These are phyloP conservation scores for Hypholoma fasciculare DNA, from an alignment of 768 basidiomycete species.

Conservation along the genomic window DNA sequence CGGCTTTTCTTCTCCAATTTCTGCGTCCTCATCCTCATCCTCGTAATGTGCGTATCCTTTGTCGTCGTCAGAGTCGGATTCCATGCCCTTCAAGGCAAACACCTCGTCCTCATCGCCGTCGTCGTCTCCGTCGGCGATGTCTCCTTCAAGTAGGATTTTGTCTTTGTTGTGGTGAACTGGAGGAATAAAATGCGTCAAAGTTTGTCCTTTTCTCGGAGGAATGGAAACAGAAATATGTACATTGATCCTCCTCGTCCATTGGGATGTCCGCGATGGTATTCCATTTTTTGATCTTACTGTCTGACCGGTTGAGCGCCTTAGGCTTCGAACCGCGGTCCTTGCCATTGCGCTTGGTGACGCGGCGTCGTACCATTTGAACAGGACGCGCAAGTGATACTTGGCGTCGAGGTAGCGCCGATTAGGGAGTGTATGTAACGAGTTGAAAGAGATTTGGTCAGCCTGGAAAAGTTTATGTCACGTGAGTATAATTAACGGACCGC, in stretches of 20 bases:
- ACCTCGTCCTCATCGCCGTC: conserved; percentile 76
- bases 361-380: conserved; percentile 47
- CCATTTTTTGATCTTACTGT: conserved; percentile 65
- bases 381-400: not conserved
- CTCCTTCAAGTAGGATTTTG: conserved; percentile 74
- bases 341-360: conserved; percentile 34
- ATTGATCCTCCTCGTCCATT: conserved; percentile 77
- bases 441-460: too few species aligned
- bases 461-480: too few species aligned
- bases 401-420: not conserved
- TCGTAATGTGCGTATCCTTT: conserved; percentile 31
- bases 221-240: conserved; percentile 39
- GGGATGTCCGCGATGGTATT: conserved; percentile 67
- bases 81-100: conserved; percentile 68
- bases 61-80: conserved; percentile 47
- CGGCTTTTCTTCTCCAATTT: conserved; percentile 36
- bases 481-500: too few species aligned
- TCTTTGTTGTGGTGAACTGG: conserved; percentile 77
- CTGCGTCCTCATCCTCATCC: conserved; percentile 31
- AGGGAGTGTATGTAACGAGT: not conserved
- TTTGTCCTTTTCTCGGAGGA: not conserved
- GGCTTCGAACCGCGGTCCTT: conserved; percentile 33
- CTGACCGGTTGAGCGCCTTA: conserved; percentile 49
- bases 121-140: conserved; percentile 47
- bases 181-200: conserved; percentile 5